Percentiles rank a stretch among this genome's conserved stretches.
phyloP scores from a whole-genome alignment of 2,329 filamentous ascomycete species.

The Blastomyces percursus region DNA sequence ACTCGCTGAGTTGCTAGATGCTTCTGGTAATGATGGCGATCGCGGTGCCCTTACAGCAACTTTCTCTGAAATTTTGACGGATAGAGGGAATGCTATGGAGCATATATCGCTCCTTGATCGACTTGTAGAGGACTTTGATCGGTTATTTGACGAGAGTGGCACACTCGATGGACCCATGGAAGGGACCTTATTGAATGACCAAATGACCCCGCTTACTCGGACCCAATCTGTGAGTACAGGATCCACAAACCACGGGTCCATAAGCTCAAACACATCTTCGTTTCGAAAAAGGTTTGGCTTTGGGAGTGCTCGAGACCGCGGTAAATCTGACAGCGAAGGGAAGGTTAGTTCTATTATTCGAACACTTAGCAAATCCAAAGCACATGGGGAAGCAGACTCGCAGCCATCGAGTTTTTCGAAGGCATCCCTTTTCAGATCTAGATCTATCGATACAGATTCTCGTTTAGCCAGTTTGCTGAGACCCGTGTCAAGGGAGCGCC shows the following conservation, averaged over 20 bases:
- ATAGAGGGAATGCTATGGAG: slow-evolving; percentile 63
- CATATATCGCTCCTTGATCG: slow-evolving; percentile 84
- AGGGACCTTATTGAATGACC: slow-evolving; percentile 42
- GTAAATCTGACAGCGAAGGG: slow-evolving; percentile 58
- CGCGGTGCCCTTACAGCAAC: slow-evolving; percentile 76
- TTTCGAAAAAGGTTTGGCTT: slow-evolving; percentile 76
- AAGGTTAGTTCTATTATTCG: slow-evolving; percentile 70
- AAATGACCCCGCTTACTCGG: slow-evolving; percentile 48
- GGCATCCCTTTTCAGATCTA: slow-evolving; percentile 56
- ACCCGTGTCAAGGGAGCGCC: slow-evolving; percentile 46
- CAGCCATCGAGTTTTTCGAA: slow-evolving; percentile 51
- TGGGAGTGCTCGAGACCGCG: slow-evolving; percentile 66
- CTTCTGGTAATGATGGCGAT: slow-evolving; percentile 83
- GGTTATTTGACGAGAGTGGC: slow-evolving; percentile 62
- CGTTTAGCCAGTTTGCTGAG: slow-evolving; percentile 38
- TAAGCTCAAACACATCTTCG: slow-evolving; percentile 67
- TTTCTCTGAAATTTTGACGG: slow-evolving; percentile 76
- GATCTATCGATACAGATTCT: slow-evolving; percentile 62
- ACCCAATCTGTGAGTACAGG: slow-evolving; percentile 54
- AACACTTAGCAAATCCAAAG: slow-evolving; percentile 69
- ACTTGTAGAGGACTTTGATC: slow-evolving; percentile 78
- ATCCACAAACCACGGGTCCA: slow-evolving; percentile 47
- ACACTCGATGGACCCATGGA: slow-evolving; percentile 36
- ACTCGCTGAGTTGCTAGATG: slow-evolving; percentile 75
- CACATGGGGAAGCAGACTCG: slow-evolving; percentile 47